A percentile compares a stretch with the other conserved stretches of the same genome.
phyloP scores from a whole-genome alignment of 148 eudicot species.

The Rhododendron griersonianum region DNA sequence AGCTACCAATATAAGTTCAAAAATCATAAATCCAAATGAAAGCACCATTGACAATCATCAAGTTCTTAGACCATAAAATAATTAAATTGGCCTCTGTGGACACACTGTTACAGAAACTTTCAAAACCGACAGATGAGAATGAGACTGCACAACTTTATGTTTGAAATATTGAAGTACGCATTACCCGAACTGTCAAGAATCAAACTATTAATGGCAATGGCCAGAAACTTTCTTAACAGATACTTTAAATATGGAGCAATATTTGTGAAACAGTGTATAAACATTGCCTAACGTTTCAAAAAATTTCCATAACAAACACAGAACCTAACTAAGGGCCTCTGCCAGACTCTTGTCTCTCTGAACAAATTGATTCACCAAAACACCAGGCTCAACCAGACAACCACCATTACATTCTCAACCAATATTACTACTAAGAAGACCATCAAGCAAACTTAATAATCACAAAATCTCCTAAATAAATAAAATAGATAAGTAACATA shows the following conservation, averaged over 20 bases:
- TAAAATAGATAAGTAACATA: neutral
- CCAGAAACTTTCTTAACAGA: neutral
- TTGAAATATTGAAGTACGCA: neutral
- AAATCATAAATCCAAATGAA: neutral
- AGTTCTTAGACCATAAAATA: neutral
- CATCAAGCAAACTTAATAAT: neutral
- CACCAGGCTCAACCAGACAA: neutral
- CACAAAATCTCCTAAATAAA: neutral
- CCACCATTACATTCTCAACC: neutral
- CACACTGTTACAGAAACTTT: neutral
- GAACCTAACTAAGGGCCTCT: neutral
- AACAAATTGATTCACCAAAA: neutral
- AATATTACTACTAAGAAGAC: neutral
- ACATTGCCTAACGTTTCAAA: neutral
- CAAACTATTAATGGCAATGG: neutral
- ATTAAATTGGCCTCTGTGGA: neutral
- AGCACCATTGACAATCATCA: neutral
- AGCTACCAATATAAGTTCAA: neutral
- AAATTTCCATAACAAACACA: neutral
- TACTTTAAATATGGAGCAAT: neutral
- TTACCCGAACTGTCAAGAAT: neutral
- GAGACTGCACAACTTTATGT: neutral
- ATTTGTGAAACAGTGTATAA: neutral
- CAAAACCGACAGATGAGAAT: neutral
- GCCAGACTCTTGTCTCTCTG: neutral